Percentiles rank a stretch among this genome's conserved stretches.
These are phyloP conservation scores for Trichophyton verrucosum DNA, from an alignment of 2,329 filamentous ascomycete species.

Conservation along the genomic window DNA sequence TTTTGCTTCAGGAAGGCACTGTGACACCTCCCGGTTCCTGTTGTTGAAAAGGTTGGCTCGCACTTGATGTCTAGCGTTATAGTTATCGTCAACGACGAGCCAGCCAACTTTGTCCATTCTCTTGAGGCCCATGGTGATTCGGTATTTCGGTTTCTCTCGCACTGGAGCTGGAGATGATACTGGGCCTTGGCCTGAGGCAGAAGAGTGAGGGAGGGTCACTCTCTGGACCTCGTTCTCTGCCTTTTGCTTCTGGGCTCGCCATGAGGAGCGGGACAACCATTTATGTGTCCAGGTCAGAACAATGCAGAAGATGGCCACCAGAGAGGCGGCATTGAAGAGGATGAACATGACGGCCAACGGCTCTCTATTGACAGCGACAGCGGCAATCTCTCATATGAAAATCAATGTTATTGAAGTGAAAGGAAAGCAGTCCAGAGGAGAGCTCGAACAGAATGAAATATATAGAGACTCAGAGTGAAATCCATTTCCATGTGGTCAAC, in stretches of 20 bases:
- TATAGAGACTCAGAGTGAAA: slow-evolving; percentile 1
- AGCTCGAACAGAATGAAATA: not conserved
- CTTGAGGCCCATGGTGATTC: slow-evolving; percentile 38
- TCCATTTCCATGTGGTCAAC: not conserved
- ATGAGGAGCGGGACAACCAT: not conserved
- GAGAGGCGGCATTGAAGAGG: not conserved
- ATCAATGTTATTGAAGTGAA: not conserved
- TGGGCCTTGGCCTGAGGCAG: not conserved
- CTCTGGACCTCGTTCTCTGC: not conserved
- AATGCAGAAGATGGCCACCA: not conserved
- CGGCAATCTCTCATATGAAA: not conserved
- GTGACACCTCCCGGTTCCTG: slow-evolving; percentile 32
- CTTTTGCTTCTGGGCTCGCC: not conserved
- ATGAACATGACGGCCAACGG: not conserved
- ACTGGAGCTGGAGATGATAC: not conserved
- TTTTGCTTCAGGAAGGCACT: slow-evolving; percentile 33
- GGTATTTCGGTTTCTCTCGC: slow-evolving; percentile 19
- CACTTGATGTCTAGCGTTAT: slow-evolving; percentile 33
- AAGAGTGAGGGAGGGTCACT: not conserved
- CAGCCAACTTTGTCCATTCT: slow-evolving; percentile 37
- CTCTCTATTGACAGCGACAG: not conserved
- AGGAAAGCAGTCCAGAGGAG: not conserved
- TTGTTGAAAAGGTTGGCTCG: slow-evolving; percentile 31
- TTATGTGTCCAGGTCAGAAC: not conserved
- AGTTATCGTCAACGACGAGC: slow-evolving; percentile 38